Evolutionary conservation across 768 basidiomycete genomes (phyloP), one percentile per base, ranked within the genome.

Genomic region (Lentinula detonsa): DNA sequence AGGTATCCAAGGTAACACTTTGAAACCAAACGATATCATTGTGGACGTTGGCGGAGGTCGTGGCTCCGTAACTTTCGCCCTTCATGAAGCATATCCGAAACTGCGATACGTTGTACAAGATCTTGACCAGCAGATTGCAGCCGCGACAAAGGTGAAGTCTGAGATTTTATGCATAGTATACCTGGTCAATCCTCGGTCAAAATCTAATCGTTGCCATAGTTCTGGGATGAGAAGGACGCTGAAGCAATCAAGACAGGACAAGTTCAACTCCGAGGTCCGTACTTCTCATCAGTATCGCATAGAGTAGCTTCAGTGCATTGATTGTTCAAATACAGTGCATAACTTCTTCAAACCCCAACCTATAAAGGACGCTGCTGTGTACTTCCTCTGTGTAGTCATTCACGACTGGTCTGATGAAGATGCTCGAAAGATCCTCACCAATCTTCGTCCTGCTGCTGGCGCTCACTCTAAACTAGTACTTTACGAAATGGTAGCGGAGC

Each of bases 21-120:
- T 72, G 11, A 62, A 65, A 1, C 51, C 63, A 0, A 66, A 62
- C 7, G 62, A 63, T 18, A 53, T 67, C 18, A 56, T 73, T 15
- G 73, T 74, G 4, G 73, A 74, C 39, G 72, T 78, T 4, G 77
- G 76, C 6, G 76, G 76, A 13, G 70, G 72, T 42, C 61, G 72
- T 16, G 77, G 77, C 1, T 66, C 69, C 8, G 65, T 70, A 6
- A 68, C 71, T 0, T 62, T 76, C n/a, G 63, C 63, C 10, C 48
- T 78, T 18, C 62, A 67, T 2, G 70, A 72, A 51, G 67, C 63
- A 2, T 71, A 68, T 62, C 71, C 73, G 8, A 66, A 75, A 31
- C 62, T 76, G 11, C 66, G 67, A 16, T 73, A 71, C 46, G 63
- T 76, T 35, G 68, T 77, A 15, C 76, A 79, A 62, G 78, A 76